Conservation (phyloP, 176 grass and related monocot species). For the Carex cristatella region DNA sequence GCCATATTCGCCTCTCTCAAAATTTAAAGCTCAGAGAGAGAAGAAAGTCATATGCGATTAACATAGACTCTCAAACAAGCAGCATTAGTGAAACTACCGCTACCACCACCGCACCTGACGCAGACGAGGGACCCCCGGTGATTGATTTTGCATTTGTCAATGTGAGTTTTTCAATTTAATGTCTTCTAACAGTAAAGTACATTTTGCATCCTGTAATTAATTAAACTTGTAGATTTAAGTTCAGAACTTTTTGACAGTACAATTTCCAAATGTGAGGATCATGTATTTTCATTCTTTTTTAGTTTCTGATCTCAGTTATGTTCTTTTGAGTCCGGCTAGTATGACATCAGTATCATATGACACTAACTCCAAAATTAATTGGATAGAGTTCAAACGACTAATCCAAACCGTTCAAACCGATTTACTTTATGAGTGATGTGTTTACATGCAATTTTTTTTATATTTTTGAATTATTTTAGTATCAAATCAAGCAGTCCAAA, state of each 20-base stretch:
- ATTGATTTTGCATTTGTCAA: conserved; percentile 87
- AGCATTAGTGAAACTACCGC: conserved; percentile 10
- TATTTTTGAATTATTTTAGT: no score
- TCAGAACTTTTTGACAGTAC: background rate
- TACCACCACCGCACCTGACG: background rate
- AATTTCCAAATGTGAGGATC: background rate
- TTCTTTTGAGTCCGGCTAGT: background rate
- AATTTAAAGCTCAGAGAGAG: background rate
- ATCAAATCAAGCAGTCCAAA: no score
- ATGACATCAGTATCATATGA: no score
- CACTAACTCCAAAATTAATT: no score
- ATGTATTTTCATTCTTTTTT: background rate
- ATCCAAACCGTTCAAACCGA: no score
- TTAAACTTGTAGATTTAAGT: background rate
- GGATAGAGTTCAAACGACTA: no score
- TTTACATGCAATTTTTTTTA: no score
- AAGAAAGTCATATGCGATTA: conserved; percentile 28
- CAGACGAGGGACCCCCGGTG: conserved; percentile 24
- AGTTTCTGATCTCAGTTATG: background rate
- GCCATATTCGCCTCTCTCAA: conserved; percentile 5
- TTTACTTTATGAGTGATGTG: no score
- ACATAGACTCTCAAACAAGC: conserved; percentile 28
- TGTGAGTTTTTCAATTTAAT: conserved; percentile 34
- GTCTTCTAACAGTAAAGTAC: background rate
- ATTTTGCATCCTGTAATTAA: background rate